Conservation (phyloP, 768 basidiomycete genomes). For the Boletus sp. region DNA sequence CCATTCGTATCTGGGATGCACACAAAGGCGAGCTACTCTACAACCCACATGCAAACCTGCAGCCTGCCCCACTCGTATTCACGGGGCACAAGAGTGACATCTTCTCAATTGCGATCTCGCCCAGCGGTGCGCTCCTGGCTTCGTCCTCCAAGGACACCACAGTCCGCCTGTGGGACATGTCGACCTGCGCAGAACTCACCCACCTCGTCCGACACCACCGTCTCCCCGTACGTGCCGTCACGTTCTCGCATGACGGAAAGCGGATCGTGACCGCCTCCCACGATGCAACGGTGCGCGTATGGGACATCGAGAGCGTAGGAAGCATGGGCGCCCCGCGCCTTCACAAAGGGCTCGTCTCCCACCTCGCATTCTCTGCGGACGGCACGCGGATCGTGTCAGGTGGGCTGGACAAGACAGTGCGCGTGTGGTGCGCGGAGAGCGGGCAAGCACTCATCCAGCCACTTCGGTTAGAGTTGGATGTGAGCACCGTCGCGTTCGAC, state of each 20-base stretch:
- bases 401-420: slow-evolving; percentile 29
- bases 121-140: slow-evolving; percentile 27
- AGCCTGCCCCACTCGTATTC: slow-evolving; percentile 16
- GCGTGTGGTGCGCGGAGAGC: slow-evolving; percentile 28
- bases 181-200: slow-evolving; percentile 17
- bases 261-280: slow-evolving; percentile 28
- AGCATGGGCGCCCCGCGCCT: slow-evolving; percentile 24
- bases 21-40: slow-evolving; percentile 18
- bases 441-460: slow-evolving; percentile 22
- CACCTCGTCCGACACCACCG: slow-evolving; percentile 31
- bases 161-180: slow-evolving; percentile 31
- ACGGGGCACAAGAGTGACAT: slow-evolving; percentile 25
- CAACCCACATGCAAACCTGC: slow-evolving; percentile 2
- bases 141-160: slow-evolving; percentile 33
- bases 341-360: slow-evolving; percentile 29
- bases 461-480: slow-evolving; percentile 20
- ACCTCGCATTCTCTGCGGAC: slow-evolving; percentile 28
- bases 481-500: slow-evolving; percentile 24
- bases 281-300: slow-evolving; percentile 30
- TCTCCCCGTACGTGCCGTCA: slow-evolving; percentile 23
- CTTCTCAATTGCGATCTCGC: slow-evolving; percentile 30
- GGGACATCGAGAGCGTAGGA: slow-evolving; percentile 30
- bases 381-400: slow-evolving; percentile 31
- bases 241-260: slow-evolving; percentile 28
- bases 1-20: slow-evolving; percentile 34